Evolutionary conservation across 139 green algal species (phyloP), one percentile per base, ranked within the genome.

Genomic region (Picochlorum sp.): DNA sequence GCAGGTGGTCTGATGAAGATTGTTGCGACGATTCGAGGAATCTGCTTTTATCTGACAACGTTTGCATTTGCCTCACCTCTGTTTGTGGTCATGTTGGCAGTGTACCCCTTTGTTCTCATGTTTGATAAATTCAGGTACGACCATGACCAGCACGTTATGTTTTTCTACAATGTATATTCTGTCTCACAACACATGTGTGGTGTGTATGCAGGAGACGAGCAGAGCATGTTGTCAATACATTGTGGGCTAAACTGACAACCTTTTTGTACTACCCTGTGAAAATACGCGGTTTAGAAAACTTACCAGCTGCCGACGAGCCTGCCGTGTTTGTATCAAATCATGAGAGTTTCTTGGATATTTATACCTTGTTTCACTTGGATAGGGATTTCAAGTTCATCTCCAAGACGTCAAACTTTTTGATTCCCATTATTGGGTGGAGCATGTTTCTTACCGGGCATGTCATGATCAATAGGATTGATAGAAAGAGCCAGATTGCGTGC

Each of bases 301-400:
- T 98, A 62, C 93, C 92, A 6, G 46, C 67, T 6, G 0, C 69
- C 2, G 71, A 86, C 21, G 61, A 78, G 66, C 69, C 90, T 8
- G 93, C 89, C 0, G 91, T 98, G 28, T 98, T 96, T 66, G 84
- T 98, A 13, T 83, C 92, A 26, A 98, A 98, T 79, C 93, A 98
- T 74, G 83, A 92, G 61, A 93, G 81, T 77, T 98, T 93, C 79
- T 68, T 98, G 79, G 89, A 96, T 78, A 96, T 96, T 64, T 95
- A 89, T 74, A 87, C 83, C 4, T 66, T 96, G 20, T 96, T 95
- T 69, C 85, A 92, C 65, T 74, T 95, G 38, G 59, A 88, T 57
- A 79, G 84, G 6, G 74, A 84, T 51, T 95, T 99, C 84, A 98
- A 99, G 78, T 99, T 98, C 78, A 91, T 99, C 45, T 94, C 82